These are phyloP conservation scores for Beauveria sp. DNA, from an alignment of 2,329 filamentous ascomycete species.

Conservation along the genomic window DNA sequence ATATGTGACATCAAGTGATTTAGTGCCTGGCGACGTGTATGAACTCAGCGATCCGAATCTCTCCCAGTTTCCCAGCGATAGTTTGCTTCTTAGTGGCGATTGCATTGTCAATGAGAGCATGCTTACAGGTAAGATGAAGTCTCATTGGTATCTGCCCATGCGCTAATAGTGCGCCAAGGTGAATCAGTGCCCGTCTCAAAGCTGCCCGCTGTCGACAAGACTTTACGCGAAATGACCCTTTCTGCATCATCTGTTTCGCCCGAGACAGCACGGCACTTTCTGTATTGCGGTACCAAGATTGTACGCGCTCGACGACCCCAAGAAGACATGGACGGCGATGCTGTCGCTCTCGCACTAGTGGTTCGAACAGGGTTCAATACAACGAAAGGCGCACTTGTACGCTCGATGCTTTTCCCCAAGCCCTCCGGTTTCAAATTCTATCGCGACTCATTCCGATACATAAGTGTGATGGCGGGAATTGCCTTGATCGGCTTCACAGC, in stretches of 20 bases:
- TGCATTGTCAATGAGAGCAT: conserved; percentile 99
- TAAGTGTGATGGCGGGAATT: conserved; percentile 88
- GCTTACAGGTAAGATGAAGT: conserved; percentile 59
- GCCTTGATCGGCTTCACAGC: conserved; percentile 81
- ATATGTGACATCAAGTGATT: conserved; percentile 74
- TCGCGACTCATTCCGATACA: conserved; percentile 93
- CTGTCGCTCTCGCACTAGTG: conserved; percentile 83
- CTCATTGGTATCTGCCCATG: conserved; percentile 2
- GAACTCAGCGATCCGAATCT: conserved; percentile 92
- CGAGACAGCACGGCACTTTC: conserved; percentile 76
- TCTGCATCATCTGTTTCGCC: conserved; percentile 75
- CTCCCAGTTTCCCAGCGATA: conserved; percentile 84
- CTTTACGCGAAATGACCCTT: conserved; percentile 68
- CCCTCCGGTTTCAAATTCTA: conserved; percentile 99
- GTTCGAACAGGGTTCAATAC: conserved; percentile 95
- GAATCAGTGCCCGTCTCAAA: conserved; percentile 98
- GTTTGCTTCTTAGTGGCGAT: conserved; percentile 82
- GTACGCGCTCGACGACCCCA: conserved; percentile 84
- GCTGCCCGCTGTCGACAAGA: conserved; percentile 71
- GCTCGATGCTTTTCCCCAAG: conserved; percentile 98
- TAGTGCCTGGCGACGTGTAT: conserved; percentile 93
- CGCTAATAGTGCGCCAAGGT: conserved; percentile 32
- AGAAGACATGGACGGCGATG: conserved; percentile 77
- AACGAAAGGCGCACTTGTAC: conserved; percentile 89
- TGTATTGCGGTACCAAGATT: conserved; percentile 94